phyloP scores from a whole-genome alignment of 2,329 filamentous ascomycete genomes.

The Trichoderma koningiopsis region DNA sequence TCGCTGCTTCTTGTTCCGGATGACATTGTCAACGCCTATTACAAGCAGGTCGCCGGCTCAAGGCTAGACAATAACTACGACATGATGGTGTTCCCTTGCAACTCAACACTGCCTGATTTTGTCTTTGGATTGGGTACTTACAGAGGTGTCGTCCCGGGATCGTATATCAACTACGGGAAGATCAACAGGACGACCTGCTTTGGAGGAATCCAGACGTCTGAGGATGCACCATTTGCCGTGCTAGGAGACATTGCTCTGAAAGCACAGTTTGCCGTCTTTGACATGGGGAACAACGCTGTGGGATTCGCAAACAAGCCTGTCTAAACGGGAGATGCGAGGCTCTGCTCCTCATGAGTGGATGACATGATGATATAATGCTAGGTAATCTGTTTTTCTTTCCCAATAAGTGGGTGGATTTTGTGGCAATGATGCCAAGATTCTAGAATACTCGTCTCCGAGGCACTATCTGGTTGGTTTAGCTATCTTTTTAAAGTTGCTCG shows the following conservation, averaged over 20 bases:
- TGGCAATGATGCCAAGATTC: neutral
- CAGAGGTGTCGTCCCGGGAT: constrained; percentile 40
- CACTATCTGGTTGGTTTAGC: neutral
- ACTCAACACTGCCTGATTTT: constrained; percentile 49
- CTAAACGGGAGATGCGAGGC: neutral
- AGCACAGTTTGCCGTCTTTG: constrained; percentile 48
- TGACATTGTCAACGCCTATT: constrained; percentile 59
- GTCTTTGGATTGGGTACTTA: constrained; percentile 40
- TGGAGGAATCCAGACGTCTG: constrained; percentile 43
- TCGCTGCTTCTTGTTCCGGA: constrained; percentile 63
- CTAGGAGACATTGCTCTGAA: constrained; percentile 48
- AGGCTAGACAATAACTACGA: constrained; percentile 48
- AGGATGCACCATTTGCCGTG: constrained; percentile 43
- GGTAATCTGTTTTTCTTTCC: neutral
- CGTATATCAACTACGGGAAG: constrained; percentile 44
- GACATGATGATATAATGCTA: neutral
- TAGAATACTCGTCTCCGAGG: neutral
- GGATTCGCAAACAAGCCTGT: constrained; percentile 45
- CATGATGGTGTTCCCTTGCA: constrained; percentile 63
- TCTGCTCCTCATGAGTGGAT: neutral
- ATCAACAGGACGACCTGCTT: constrained; percentile 38
- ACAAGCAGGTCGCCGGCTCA: constrained; percentile 57
- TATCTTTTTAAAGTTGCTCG: neutral
- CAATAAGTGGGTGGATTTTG: neutral
- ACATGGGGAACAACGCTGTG: constrained; percentile 37